Evolutionary conservation across 495 filamentous ascomycete species (phyloP), one percentile per base, ranked within the genome.

Genomic region (Hypoxylon fragiforme): DNA sequence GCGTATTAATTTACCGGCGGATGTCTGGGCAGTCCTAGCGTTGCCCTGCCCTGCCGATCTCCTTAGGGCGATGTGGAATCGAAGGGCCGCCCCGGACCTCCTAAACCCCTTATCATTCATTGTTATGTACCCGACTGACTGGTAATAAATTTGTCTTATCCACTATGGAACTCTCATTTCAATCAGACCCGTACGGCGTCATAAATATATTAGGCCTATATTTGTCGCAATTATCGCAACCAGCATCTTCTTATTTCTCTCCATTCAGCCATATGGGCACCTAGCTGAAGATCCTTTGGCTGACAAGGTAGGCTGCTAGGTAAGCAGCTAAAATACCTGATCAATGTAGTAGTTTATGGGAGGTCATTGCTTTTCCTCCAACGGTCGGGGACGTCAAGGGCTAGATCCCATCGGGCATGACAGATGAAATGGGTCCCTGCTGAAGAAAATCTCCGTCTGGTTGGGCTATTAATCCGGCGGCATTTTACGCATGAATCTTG

Each of bases 401-500:
- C 52, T 37, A 56, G 52, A 50, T 57, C 49, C 60, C 36, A 54
- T 57, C 48, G 50, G 48, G 41, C 44, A 48, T 50, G 50, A 54
- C 43, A 51, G 39, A 42, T 48, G 49, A 54, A 63, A 58, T 58
- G 58, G 60, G 60, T 50, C 60, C 60, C 54, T 63, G 60, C 60
- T 63, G 48, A 53, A 38, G 44, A 63, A 63, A 63, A 54, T 63
- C 60, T 63, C 60, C 60, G 60, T 63, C 60, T 63, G 60, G 60
- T 36, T 63, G 60, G 60, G 31, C 34, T 46, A 58, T 50, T 63
- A 50, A 48, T 35, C 60, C 60, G 60, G 54, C 60, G 60, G 60
- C 60, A 63, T 63, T 63, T 63, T 63, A 54, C 60, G 60, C 60
- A 63, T 63, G 51, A 63, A 63, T 63, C 54, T 63, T 54, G 54